These are phyloP conservation scores for Nothophoma quercina DNA, from an alignment of 2,329 filamentous ascomycete genomes.

Conservation along the genomic window DNA sequence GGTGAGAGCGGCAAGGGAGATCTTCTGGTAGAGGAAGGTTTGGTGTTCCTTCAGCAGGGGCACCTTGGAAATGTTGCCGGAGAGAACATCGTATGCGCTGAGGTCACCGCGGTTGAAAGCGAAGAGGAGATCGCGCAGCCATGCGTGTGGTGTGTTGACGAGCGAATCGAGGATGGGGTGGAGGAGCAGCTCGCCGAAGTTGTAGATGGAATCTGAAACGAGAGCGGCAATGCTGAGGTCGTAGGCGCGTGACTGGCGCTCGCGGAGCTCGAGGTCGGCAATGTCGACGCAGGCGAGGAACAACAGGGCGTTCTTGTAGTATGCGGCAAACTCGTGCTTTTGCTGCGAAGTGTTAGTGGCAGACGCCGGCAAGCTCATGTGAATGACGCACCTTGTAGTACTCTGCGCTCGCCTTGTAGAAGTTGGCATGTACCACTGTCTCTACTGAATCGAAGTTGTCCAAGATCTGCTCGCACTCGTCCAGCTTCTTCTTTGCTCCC, in stretches of 20 bases:
- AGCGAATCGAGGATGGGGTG: slow-evolving; percentile 94
- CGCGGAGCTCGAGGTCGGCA: slow-evolving; percentile 72
- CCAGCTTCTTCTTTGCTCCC: slow-evolving; percentile 85
- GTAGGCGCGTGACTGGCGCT: slow-evolving; percentile 85
- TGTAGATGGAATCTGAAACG: slow-evolving; percentile 95
- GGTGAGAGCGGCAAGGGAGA: slow-evolving; percentile 93
- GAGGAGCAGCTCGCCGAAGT: slow-evolving; percentile 97
- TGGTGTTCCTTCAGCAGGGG: slow-evolving; percentile 79
- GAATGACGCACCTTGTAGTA: slow-evolving; percentile 77
- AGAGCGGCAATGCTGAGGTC: slow-evolving; percentile 92
- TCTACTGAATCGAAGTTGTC: slow-evolving; percentile 95
- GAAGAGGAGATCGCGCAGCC: slow-evolving; percentile 95
- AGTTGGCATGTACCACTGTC: slow-evolving; percentile 92
- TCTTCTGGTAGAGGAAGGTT: slow-evolving; percentile 92
- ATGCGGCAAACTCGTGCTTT: slow-evolving; percentile 91
- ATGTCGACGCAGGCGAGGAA: slow-evolving; percentile 97
- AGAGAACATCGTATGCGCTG: slow-evolving; percentile 82
- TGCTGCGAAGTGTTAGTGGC: slow-evolving; percentile 54
- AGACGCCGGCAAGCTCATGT: not conserved
- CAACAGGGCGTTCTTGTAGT: slow-evolving; percentile 96
- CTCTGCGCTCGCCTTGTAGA: slow-evolving; percentile 93
- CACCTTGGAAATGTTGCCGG: slow-evolving; percentile 81
- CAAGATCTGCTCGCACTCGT: slow-evolving; percentile 84
- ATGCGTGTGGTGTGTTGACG: slow-evolving; percentile 75
- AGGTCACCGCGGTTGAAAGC: slow-evolving; percentile 97